phyloP scores from a whole-genome alignment of 805 yeast genomes.

The Pichia sporocuriosa region DNA sequence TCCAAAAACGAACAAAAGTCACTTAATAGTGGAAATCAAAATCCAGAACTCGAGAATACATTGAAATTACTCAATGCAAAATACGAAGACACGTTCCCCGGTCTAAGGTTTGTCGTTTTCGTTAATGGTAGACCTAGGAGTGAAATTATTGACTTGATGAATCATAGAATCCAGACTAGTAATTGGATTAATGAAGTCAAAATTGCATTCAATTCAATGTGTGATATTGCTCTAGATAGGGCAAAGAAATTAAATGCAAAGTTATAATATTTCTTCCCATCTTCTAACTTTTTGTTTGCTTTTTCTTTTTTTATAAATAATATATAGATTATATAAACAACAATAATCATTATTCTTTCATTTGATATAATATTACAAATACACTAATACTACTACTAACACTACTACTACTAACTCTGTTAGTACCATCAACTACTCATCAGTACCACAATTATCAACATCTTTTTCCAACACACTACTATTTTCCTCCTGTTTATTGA shows the following conservation, averaged over 20 bases:
- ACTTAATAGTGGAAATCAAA: slow-evolving; percentile 34
- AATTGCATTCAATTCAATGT: slow-evolving; percentile 81
- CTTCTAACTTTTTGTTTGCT: too few species aligned
- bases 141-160: slow-evolving; percentile 60
- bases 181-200: slow-evolving; percentile 48
- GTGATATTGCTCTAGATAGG: slow-evolving; percentile 83
- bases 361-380: too few species aligned
- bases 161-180: slow-evolving; percentile 46
- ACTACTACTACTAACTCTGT: neutral
- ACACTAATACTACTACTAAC: neutral
- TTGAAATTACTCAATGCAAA: slow-evolving; percentile 47
- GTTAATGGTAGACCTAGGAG: slow-evolving; percentile 75
- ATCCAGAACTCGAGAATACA: slow-evolving; percentile 39
- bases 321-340: neutral
- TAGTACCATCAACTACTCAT: too few species aligned
- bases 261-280: too few species aligned
- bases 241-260: slow-evolving; percentile 45
- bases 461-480: too few species aligned
- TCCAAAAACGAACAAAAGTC: slow-evolving; percentile 68
- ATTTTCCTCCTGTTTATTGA: too few species aligned
- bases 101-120: slow-evolving; percentile 79
- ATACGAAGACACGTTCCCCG: slow-evolving; percentile 44
- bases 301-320: too few species aligned
- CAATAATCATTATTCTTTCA: neutral
- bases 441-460: too few species aligned